Percentiles rank a stretch among this genome's conserved stretches.
phyloP scores from a whole-genome alignment of 1,284 basidiomycete species.

The Nidula niveotomentosa region DNA sequence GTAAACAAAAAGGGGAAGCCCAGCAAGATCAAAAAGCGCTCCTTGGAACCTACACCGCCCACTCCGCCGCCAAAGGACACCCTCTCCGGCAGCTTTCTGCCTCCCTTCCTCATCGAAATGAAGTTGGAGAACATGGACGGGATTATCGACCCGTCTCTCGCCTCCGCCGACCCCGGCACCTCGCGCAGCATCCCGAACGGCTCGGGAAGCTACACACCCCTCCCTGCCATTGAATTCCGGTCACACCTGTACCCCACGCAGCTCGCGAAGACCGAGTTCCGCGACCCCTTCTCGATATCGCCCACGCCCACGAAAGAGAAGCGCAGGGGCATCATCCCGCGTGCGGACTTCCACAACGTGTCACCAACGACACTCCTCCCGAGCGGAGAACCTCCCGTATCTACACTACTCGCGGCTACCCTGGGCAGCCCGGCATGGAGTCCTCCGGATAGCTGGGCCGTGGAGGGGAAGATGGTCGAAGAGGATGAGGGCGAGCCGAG shows the following conservation, averaged over 20 bases:
- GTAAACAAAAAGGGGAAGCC: slow-evolving; percentile 17
- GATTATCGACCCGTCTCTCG: slow-evolving; percentile 60
- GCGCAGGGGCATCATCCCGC: background rate
- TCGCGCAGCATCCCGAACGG: too few species aligned
- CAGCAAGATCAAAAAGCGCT: slow-evolving; percentile 20
- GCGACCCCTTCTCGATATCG: slow-evolving; percentile 9
- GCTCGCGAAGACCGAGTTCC: slow-evolving; percentile 1
- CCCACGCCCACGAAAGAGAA: slow-evolving; percentile 1
- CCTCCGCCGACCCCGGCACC: slow-evolving; percentile 17
- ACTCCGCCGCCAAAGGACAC: slow-evolving; percentile 24
- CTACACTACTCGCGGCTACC: background rate
- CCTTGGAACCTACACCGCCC: slow-evolving; percentile 15
- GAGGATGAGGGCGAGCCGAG: slow-evolving; percentile 38
- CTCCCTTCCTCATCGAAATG: slow-evolving; percentile 61
- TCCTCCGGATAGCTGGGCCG: slow-evolving; percentile 61
- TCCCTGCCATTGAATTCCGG: slow-evolving; percentile 1
- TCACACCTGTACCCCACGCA: too few species aligned
- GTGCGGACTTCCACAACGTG: background rate
- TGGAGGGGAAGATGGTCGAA: slow-evolving; percentile 39
- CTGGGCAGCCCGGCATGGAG: slow-evolving; percentile 43
- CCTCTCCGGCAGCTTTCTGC: slow-evolving; percentile 16
- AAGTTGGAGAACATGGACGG: slow-evolving; percentile 84
- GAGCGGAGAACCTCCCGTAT: background rate
- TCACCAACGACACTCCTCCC: background rate
- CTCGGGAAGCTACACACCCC: background rate